These are phyloP conservation scores for Quercus wislizeni DNA, from an alignment of 306 rosid genomes.

Conservation along the genomic window DNA sequence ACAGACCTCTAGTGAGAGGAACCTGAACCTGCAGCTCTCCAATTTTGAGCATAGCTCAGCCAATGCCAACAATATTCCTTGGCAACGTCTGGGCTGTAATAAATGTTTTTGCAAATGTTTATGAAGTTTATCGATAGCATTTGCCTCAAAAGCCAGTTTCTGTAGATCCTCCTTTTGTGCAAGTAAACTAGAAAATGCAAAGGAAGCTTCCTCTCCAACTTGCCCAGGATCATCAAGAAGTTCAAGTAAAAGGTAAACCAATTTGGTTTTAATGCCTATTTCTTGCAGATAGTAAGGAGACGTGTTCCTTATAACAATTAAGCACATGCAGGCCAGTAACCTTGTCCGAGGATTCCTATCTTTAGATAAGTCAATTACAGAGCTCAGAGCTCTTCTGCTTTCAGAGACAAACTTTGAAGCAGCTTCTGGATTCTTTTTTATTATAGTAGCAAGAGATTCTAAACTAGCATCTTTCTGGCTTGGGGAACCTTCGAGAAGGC, in stretches of 20 bases:
- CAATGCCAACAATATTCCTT: conserved; percentile 76
- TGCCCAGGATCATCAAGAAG: conserved; percentile 86
- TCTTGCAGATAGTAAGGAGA: conserved; percentile 72
- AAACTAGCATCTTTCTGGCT: conserved; percentile 90
- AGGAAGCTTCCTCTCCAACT: conserved; percentile 92
- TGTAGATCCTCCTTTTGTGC: conserved; percentile 80
- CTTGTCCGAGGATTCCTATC: conserved; percentile 76
- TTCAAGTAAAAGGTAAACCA: conserved; percentile 84
- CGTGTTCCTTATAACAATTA: conserved; percentile 80
- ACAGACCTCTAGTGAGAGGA: conserved; percentile 79
- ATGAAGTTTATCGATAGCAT: conserved; percentile 81
- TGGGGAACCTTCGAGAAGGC: conserved; percentile 77
- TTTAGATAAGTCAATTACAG: conserved; percentile 69
- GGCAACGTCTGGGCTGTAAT: conserved; percentile 61
- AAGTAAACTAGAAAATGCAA: conserved; percentile 67
- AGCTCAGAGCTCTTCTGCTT: conserved; percentile 56
- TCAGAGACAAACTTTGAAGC: conserved; percentile 65
- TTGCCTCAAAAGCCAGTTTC: conserved; percentile 87
- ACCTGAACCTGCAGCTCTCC: conserved; percentile 88
- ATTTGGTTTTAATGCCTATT: conserved; percentile 65
- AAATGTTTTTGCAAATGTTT: conserved; percentile 54
- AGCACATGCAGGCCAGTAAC: conserved; percentile 75
- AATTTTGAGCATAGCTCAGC: conserved; percentile 87
- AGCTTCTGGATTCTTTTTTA: conserved; percentile 60
- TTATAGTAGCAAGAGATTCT: conserved; percentile 70